These are phyloP conservation scores for Aspergillus uvarum DNA, from an alignment of 2,329 filamentous ascomycete genomes.

Conservation along the genomic window DNA sequence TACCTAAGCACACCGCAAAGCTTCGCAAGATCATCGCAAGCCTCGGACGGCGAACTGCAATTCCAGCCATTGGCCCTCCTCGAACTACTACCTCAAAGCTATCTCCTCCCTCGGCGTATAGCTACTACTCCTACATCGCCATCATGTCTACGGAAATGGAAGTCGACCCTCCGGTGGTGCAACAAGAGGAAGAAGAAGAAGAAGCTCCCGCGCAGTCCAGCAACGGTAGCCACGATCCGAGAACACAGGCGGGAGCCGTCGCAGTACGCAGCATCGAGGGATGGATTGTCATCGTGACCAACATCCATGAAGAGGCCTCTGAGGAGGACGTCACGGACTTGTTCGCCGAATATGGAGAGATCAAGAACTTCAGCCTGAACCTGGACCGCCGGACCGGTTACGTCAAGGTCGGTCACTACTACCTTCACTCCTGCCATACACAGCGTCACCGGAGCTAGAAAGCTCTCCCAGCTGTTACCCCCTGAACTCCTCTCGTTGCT, in stretches of 20 bases:
- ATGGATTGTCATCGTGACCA: conserved; percentile 69
- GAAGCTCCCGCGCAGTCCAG: conserved; percentile 30
- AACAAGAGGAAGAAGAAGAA: conserved; percentile 35
- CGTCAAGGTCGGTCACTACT: conserved; percentile 56
- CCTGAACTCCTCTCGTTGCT: not conserved
- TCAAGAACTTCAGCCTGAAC: conserved; percentile 67
- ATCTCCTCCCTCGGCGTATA: not conserved
- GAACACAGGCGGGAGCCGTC: conserved; percentile 48
- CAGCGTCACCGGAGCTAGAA: not conserved
- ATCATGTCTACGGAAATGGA: conserved; percentile 49
- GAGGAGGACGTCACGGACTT: conserved; percentile 66
- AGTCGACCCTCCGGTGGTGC: conserved; percentile 41
- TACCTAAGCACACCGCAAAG: conserved; percentile 20
- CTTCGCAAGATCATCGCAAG: conserved; percentile 9
- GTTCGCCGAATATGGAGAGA: conserved; percentile 66
- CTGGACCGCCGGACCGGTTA: conserved; percentile 66
- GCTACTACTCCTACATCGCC: not conserved
- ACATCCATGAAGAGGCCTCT: conserved; percentile 67
- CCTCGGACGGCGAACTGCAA: not conserved
- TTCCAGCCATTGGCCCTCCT: not conserved
- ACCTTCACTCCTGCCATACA: not conserved
- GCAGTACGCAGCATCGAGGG: conserved; percentile 68
- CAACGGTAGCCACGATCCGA: conserved; percentile 39
- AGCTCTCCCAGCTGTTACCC: not conserved
- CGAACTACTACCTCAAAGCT: not conserved